Base-by-base conservation (phyloP, 2,329 filamentous ascomycete genomes). In the Pleurostoma richardsiae region DNA sequence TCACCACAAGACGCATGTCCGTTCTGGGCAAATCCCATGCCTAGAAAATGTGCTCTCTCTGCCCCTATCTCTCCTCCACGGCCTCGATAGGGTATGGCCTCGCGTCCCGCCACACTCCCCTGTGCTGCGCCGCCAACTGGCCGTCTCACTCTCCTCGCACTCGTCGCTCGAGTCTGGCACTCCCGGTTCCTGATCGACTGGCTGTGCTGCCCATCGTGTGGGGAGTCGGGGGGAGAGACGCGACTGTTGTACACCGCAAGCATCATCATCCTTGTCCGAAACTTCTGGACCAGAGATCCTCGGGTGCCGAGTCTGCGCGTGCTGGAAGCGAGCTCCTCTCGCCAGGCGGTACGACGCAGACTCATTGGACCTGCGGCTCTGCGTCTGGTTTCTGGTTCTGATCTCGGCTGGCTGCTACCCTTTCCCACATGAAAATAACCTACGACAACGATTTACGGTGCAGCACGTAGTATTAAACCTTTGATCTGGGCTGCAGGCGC, bases 371-470 rank as follows among this genome's bases (percentile, higher is more conserved):
- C 51, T 51, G 54, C 19, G 19, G 52, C 49, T 52, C 53, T 54
- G 51, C 49, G 52, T 51, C 47, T 46, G 45, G 50, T 51, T 50
- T 50, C 41, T 46, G 30, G 47, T 47, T 45, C 42, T 49, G 44
- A 50, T 50, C 50, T 31, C 36, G 46, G 30, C 44, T 46, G 39
- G 40, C 41, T 47, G 52, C 44, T 44, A 50, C 46, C 39, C 43
- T 41, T 36, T 36, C 8, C 33, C 33, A 36, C 19, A 19, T 19
- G 19, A 19, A 48, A 54, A 51, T 54, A 54, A 49, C 48, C 53
- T 48, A 51, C 50, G 48, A 50, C 52, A 36, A 36, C 42, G 58
- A 62, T 62, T 58, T 59, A 56, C 58, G 45, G 56, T 61, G 55
- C 58, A 57, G 58, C 45, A 52, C 50, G 50, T 44, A 47, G 45